phyloP scores from a whole-genome alignment of 805 yeast genomes.

The Myxozyma sirexii region DNA sequence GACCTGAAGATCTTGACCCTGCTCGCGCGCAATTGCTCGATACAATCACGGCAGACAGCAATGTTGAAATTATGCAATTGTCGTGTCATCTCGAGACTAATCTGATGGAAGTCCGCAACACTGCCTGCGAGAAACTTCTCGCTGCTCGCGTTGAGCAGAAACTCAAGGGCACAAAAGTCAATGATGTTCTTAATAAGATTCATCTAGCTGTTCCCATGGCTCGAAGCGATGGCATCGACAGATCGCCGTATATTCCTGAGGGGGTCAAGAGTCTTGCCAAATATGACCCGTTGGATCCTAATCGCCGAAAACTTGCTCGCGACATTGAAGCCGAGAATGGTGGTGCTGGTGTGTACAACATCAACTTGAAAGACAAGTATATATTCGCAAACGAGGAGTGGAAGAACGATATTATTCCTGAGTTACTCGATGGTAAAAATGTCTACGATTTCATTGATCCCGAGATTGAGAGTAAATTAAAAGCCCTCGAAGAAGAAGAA shows the following conservation, averaged over 20 bases:
- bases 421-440: slow-evolving; percentile 91
- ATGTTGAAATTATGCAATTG: slow-evolving; percentile 87
- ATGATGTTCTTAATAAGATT: slow-evolving; percentile 88
- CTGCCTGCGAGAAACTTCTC: slow-evolving; percentile 94
- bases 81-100: slow-evolving; percentile 95
- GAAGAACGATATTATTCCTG: slow-evolving; percentile 98
- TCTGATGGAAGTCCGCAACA: slow-evolving; percentile 92
- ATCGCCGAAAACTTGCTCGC: slow-evolving; percentile 76
- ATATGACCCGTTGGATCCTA: slow-evolving; percentile 79
- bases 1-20: slow-evolving; percentile 77
- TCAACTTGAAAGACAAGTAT: slow-evolving; percentile 90
- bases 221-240: slow-evolving; percentile 75
- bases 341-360: slow-evolving; percentile 97
- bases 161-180: slow-evolving; percentile 85
- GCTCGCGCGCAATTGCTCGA: slow-evolving; percentile 73
- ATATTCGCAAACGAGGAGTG: slow-evolving; percentile 93
- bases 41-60: slow-evolving; percentile 57
- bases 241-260: slow-evolving; percentile 84
- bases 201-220: slow-evolving; percentile 86
- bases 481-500: slow-evolving; percentile 96
- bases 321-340: slow-evolving; percentile 94
- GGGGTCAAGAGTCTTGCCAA: slow-evolving; percentile 60
- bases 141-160: slow-evolving; percentile 96
- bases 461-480: slow-evolving; percentile 88
- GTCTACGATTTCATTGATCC: slow-evolving; percentile 97